Base-by-base conservation (phyloP, 1,284 basidiomycete species). In the Papiliotrema laurentii region DNA sequence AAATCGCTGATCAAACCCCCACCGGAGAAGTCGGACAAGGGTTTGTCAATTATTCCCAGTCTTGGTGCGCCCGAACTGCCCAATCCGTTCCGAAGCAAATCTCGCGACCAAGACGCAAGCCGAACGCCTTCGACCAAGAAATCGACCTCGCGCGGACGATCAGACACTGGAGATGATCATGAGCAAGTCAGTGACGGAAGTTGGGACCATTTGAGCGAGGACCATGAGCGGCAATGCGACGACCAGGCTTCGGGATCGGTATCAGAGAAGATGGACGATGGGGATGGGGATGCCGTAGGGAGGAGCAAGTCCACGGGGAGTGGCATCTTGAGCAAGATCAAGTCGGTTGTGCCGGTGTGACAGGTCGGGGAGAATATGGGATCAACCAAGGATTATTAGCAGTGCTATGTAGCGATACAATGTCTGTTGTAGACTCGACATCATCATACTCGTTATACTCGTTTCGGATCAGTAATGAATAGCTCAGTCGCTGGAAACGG, bases 1-100 rank as follows among this genome's bases (percentile, higher is more conserved):
- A 81, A 85, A 35, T 84, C 84, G 3, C 72, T 92, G 49, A 83
- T 93, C 60, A 90, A 88, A 66, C 80, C 79, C 5, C 54, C 36
- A 11, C 52, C 57, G 5, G 28, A 31, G n/a, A 14, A 34, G 44
- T 44, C 48, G 13, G 24, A 18, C 28, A 36, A 25, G 19, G 14
- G n/a, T 28, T 44, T 9, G 35, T 48, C 24, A 19, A 48, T 25
- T 42, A 40, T 6, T 16, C 41, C 37, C 26, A 18, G 13, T 34
- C 33, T 5, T 19, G 26, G 28, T 33, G 25, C 13, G 6, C 22
- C 26, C 22, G 18, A 19, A 19, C n/a, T 33, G 21, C 25, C 5
- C 24, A 30, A 4, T 27, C n/a, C 35, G 34, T 27, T 26, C 16
- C 31, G 22, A 18, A 24, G 14, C 9, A 24, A 22, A n/a, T 22